Evolutionary conservation across 225 moss, liverwort and hornwort genomes (phyloP), one percentile per base, ranked within the genome.

Genomic region (Sphagnum contortum): DNA sequence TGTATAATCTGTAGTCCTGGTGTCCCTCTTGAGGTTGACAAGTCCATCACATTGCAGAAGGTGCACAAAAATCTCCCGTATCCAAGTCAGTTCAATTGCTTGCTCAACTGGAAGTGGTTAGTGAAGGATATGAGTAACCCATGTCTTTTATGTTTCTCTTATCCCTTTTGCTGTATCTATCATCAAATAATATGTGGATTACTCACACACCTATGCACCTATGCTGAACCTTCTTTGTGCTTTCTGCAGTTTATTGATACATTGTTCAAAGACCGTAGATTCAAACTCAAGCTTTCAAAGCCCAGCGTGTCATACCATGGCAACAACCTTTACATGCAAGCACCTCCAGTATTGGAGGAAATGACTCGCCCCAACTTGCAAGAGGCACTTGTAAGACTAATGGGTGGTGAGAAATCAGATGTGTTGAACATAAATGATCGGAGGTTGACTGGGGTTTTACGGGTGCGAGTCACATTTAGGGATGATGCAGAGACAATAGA

Each of bases 1-100:
- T 98, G 98, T 75, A 89, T 98, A 44, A 87, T 98, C 57, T 98
- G 98, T 69, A 98, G 98, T 73, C 79, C 93, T 59, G 98, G 98
- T 62, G 93, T 98, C 48, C 98, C 91, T 12, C 8, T 98, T 50
- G 98, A 93, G 73, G 89, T 93, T 58, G 86, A 93, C 56, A 68
- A 79, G 5, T 79, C 73, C 51, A 86, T 81, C 68, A 89, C 93
- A 48, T 74, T 98, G 73, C 87, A 89, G 69, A 84, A 89, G 93
- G 93, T 93, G 29, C 29, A 29, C 29, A 29, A 29, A 29, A 29
- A 29, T 29, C 29, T 29, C 29, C 29, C 1, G 29, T 29, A 29
- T 29, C 29, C 29, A 29, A 29, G 29, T 29, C 29, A 29, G 29
- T 29, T 29, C 29, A 29, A 29, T 29, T 29, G 29, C 29, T 29